Conservation (phyloP, 176 grass and related monocot genomes). For the Eragrostis nindensis region DNA sequence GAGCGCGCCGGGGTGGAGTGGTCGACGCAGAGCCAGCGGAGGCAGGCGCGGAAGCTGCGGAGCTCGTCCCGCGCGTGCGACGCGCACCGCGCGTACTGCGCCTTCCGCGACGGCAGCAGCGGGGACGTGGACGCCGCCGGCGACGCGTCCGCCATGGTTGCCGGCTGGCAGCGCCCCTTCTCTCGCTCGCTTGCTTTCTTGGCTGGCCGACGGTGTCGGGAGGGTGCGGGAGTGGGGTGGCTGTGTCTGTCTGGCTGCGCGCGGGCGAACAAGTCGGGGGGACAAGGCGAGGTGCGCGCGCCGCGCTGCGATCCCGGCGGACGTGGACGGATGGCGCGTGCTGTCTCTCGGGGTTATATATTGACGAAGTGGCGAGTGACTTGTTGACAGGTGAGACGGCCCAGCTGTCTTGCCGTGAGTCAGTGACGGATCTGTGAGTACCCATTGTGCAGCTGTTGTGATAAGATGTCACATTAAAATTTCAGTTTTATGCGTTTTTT, state of each 20-base stretch:
- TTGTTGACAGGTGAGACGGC: neutral
- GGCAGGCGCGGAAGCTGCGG: conserved; percentile 54
- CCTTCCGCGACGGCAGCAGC: conserved; percentile 6
- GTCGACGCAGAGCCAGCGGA: conserved; percentile 74
- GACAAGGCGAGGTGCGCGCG: conserved; percentile 5
- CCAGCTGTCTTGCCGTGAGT: neutral
- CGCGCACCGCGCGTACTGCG: conserved; percentile 37
- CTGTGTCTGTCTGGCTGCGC: neutral
- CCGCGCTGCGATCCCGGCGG: neutral
- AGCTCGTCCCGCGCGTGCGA: conserved; percentile 61
- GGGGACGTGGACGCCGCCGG: neutral
- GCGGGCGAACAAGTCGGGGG: neutral
- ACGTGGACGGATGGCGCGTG: neutral
- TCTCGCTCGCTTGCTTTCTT: neutral
- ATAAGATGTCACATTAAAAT: neutral
- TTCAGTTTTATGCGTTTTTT: neutral
- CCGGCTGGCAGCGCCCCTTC: neutral
- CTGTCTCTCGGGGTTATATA: neutral
- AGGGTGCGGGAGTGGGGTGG: neutral
- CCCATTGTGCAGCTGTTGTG: neutral
- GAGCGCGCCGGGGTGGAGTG: conserved; percentile 31
- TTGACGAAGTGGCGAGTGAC: neutral
- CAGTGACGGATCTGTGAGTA: neutral
- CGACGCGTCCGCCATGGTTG: conserved; percentile 34
- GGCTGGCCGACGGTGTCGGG: conserved; percentile 27